A percentile compares a stretch with the other conserved stretches of the same genome.
Conservation (phyloP, 108 stramenopile genomes). For the Cyclotella choctawhatcheeana region DNA sequence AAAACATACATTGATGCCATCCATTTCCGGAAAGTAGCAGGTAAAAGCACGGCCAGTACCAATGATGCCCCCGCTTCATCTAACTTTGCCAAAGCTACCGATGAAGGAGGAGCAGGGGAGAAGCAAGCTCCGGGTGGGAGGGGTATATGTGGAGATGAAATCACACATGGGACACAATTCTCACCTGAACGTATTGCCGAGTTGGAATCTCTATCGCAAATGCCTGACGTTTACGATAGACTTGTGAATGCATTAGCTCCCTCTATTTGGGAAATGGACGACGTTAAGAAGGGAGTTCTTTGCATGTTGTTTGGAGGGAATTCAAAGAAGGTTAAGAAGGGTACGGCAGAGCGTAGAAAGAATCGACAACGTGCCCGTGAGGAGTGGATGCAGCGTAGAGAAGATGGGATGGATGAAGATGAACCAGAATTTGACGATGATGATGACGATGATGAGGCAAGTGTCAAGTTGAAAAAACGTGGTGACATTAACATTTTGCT, state of each 20-base stretch:
- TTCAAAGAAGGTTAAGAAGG: conserved; percentile 57
- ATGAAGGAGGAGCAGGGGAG: conserved; percentile 29
- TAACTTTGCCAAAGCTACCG: conserved; percentile 26
- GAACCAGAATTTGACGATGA: conserved; percentile 49
- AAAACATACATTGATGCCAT: conserved; percentile 98
- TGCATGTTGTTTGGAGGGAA: conserved; percentile 99
- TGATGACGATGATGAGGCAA: conserved; percentile 44
- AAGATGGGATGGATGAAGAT: conserved; percentile 38
- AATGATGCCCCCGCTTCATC: conserved; percentile 33
- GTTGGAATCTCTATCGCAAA: conserved; percentile 67
- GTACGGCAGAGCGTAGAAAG: conserved; percentile 35
- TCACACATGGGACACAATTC: conserved; percentile 50
- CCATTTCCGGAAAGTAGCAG: conserved; percentile 85
- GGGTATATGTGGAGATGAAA: conserved; percentile 37
- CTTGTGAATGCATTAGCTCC: conserved; percentile 91
- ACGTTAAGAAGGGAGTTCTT: conserved; percentile 98
- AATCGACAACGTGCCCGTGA: conserved; percentile 47
- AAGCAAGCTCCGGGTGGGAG: conserved; percentile 15
- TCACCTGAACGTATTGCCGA: conserved; percentile 71
- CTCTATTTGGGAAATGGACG: conserved; percentile 98
- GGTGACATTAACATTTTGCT: conserved; percentile 99
- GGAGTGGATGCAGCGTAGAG: conserved; percentile 30
- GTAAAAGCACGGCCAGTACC: conserved; percentile 24
- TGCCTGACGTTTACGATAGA: conserved; percentile 88
- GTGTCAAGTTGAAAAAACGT: conserved; percentile 76